Evolutionary conservation across 352 stramenopile genomes (phyloP).

Genomic region (Salisapilia sapeloensis): DNA sequence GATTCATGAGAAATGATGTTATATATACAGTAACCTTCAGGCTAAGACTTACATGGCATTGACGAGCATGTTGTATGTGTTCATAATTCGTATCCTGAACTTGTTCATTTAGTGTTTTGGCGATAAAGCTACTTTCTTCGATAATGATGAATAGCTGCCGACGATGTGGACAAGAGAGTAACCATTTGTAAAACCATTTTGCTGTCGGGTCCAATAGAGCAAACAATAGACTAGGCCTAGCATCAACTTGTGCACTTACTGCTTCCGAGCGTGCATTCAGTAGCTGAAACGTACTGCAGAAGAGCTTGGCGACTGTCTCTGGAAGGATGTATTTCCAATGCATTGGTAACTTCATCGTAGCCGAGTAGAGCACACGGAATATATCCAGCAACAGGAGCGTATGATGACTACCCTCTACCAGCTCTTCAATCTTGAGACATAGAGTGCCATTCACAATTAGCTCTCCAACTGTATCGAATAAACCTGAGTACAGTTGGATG

Average conservation of each 20-base stretch:
- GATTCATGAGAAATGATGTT: neutral
- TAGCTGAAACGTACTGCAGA: constrained; percentile 23
- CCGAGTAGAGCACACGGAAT: constrained; percentile 17
- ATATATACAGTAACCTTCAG: neutral
- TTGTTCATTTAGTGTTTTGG: constrained; percentile 1
- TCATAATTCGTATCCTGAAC: constrained; percentile 6
- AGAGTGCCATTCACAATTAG: constrained; percentile 10
- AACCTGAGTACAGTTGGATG: constrained; percentile 20
- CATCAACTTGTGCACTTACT: constrained; percentile 9
- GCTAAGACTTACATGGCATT: constrained; percentile 4
- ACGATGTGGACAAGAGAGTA: constrained; percentile 13
- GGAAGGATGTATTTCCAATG: constrained; percentile 43
- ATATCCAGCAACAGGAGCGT: constrained; percentile 11
- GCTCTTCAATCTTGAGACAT: constrained; percentile 7
- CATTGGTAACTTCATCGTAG: constrained; percentile 12
- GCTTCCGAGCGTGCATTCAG: constrained; percentile 16
- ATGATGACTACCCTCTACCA: constrained; percentile 1
- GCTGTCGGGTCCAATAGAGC: constrained; percentile 11
- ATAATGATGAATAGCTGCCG: constrained; percentile 17
- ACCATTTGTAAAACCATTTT: constrained; percentile 30
- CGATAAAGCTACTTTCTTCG: constrained; percentile 5
- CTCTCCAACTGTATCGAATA: constrained; percentile 23
- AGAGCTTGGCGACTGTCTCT: constrained; percentile 18
- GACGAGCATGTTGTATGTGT: constrained; percentile 10
- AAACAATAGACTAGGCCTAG: constrained; percentile 11